Conservation (phyloP, 2,329 filamentous ascomycete genomes). For the Chaetothyriales sp. region DNA sequence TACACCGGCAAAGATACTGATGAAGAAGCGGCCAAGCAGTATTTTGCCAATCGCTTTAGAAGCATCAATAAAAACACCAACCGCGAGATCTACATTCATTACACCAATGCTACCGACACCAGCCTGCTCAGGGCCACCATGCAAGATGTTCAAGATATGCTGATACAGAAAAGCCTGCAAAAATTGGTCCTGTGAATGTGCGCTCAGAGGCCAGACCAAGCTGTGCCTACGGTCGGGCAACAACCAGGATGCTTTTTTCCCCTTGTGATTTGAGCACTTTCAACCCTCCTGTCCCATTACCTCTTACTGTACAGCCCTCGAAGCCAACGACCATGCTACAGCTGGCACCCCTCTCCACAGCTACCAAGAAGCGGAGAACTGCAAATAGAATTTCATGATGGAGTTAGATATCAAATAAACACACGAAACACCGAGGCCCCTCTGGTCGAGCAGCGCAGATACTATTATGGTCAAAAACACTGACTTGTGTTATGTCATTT, state of each 20-base stretch:
- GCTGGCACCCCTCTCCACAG: neutral
- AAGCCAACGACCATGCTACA: neutral
- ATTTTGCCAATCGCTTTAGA: conserved; percentile 68
- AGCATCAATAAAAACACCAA: conserved; percentile 52
- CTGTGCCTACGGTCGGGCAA: neutral
- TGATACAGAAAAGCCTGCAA: conserved; percentile 69
- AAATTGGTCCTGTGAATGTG: conserved; percentile 53
- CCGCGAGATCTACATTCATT: conserved; percentile 44
- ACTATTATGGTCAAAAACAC: neutral
- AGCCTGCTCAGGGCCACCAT: conserved; percentile 75
- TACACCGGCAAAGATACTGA: conserved; percentile 58
- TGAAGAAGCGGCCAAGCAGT: conserved; percentile 60
- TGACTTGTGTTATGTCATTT: neutral
- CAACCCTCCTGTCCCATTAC: neutral
- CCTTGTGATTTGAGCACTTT: neutral
- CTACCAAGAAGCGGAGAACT: neutral
- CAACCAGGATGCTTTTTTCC: neutral
- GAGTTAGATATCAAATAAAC: neutral
- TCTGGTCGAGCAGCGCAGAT: neutral
- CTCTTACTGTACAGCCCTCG: neutral
- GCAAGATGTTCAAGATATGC: conserved; percentile 75
- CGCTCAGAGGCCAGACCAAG: neutral
- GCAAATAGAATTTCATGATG: neutral
- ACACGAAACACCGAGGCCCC: neutral
- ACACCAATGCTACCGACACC: conserved; percentile 47